These are phyloP conservation scores for Hygrophila difformis DNA, from an alignment of 257 asterid species.

Conservation along the genomic window DNA sequence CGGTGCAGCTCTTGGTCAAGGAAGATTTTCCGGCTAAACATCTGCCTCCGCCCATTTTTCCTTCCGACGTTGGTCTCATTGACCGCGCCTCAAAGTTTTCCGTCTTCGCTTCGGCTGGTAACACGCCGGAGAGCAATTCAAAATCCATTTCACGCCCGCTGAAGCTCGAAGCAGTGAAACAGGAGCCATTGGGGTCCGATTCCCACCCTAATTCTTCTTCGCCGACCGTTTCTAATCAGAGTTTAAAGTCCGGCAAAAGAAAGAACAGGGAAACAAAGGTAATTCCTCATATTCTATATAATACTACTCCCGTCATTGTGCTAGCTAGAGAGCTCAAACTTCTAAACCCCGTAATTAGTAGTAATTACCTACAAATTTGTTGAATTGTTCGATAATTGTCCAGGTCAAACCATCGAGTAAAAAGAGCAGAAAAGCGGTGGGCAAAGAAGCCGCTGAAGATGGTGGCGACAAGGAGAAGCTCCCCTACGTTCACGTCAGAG, in stretches of 20 bases:
- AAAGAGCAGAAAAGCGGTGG: conserved; percentile 50
- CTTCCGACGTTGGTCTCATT: conserved; percentile 44
- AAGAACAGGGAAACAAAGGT: conserved; percentile 89
- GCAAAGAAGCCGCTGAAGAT: conserved; percentile 34
- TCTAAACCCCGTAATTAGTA: too few relatives aligned
- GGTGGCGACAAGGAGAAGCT: conserved; percentile 72
- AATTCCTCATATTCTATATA: not conserved
- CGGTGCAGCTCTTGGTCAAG: conserved; percentile 74
- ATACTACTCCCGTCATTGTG: too few relatives aligned
- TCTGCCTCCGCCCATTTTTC: conserved; percentile 48
- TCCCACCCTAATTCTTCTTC: conserved; percentile 50
- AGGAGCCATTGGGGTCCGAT: conserved; percentile 60
- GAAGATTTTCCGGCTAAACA: conserved; percentile 31
- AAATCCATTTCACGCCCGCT: conserved; percentile 14
- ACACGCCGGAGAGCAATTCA: conserved; percentile 17
- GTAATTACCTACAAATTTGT: too few relatives aligned
- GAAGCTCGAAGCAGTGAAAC: conserved; percentile 37
- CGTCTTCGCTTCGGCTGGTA: conserved; percentile 36
- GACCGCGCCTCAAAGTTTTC: conserved; percentile 74
- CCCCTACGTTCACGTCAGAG: conserved; percentile 85
- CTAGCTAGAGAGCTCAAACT: too few relatives aligned
- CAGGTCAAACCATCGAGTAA: conserved; percentile 55
- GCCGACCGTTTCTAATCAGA: conserved; percentile 48
- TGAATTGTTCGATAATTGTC: not conserved
- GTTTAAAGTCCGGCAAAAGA: conserved; percentile 51